Evolutionary conservation across 169 alveolate genomes (phyloP).

Genomic region (Babesia microti): DNA sequence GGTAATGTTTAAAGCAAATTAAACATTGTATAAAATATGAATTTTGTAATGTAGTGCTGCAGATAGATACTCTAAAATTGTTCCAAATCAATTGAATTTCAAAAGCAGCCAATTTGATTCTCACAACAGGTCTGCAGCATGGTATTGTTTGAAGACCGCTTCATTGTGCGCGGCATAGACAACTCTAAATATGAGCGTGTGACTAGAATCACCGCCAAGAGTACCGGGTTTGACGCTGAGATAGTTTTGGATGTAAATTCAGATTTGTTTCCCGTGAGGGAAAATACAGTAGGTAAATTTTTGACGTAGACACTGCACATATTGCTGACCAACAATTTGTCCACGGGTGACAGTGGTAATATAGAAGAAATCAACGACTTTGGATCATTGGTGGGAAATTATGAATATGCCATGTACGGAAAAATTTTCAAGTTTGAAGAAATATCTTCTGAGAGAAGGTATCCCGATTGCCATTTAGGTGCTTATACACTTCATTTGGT

Average conservation of each 20-base stretch:
- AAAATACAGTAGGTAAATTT: conserved; percentile 51
- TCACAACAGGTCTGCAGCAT: conserved; percentile 28
- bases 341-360: conserved; percentile 35
- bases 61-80: too few species aligned
- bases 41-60: too few species aligned
- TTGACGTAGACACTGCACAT: conserved; percentile 31
- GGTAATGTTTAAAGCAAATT: too few species aligned
- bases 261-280: conserved; percentile 72
- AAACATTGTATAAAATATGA: too few species aligned
- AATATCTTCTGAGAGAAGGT: conserved; percentile 78
- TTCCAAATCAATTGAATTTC: too few species aligned
- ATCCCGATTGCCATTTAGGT: conserved; percentile 3
- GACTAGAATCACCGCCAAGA: conserved; percentile 72
- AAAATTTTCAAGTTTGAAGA: conserved; percentile 78
- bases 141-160: conserved; percentile 78
- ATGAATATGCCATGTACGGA: conserved; percentile 82
- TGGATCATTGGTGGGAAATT: conserved; percentile 61
- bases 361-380: conserved; percentile 41
- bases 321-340: conserved; percentile 27
- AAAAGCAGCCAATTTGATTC: too few species aligned
- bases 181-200: conserved; percentile 79
- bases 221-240: conserved; percentile 84
- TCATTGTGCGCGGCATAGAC: conserved; percentile 71
- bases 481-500: conserved; percentile 74
- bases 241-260: conserved; percentile 73